Evolutionary conservation across 225 moss, liverwort and hornwort genomes (phyloP).

Genomic region (Lunularia cruciata): DNA sequence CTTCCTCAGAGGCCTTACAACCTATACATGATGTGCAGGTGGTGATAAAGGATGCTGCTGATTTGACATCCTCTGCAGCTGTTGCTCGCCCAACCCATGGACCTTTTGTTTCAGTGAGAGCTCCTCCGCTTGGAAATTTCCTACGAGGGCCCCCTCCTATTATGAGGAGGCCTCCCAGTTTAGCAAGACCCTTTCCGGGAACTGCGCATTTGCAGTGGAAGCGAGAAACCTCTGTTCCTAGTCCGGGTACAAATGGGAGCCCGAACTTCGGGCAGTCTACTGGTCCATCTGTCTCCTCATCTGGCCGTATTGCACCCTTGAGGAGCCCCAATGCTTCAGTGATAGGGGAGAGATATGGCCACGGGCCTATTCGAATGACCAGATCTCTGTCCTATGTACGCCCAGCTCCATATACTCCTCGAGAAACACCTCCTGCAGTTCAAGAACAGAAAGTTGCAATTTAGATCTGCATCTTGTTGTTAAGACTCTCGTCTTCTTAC

Average conservation of each 20-base stretch:
- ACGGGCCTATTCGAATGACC: constrained; percentile 65
- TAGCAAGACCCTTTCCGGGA: constrained; percentile 59
- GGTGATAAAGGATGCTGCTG: constrained; percentile 62
- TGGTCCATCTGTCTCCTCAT: constrained; percentile 13
- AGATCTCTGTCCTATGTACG: constrained; percentile 90
- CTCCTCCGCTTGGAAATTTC: constrained; percentile 51
- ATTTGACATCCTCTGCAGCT: constrained; percentile 44
- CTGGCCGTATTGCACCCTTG: constrained; percentile 24
- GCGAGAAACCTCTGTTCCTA: constrained; percentile 54
- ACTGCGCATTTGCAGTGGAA: constrained; percentile 87
- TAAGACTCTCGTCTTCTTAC: constrained; percentile 2
- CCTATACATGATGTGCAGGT: constrained; percentile 48
- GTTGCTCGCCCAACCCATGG: constrained; percentile 35
- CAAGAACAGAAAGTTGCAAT: constrained; percentile 29
- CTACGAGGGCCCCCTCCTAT: constrained; percentile 50
- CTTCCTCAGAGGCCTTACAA: too few species aligned
- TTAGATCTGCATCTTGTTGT: constrained; percentile 7
- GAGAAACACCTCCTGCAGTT: constrained; percentile 25
- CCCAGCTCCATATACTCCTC: constrained; percentile 61
- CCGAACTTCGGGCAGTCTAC: constrained; percentile 22
- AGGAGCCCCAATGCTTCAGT: constrained; percentile 27
- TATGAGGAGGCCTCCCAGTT: constrained; percentile 49
- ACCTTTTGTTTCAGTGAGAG: constrained; percentile 49
- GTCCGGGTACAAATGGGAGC: constrained; percentile 28
- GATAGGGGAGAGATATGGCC: constrained; percentile 56